A percentile compares a stretch with the other conserved stretches of the same genome.
Evolutionary conservation across 2,329 filamentous ascomycete species (phyloP).

Genomic region (Camptophora hylomeconis): DNA sequence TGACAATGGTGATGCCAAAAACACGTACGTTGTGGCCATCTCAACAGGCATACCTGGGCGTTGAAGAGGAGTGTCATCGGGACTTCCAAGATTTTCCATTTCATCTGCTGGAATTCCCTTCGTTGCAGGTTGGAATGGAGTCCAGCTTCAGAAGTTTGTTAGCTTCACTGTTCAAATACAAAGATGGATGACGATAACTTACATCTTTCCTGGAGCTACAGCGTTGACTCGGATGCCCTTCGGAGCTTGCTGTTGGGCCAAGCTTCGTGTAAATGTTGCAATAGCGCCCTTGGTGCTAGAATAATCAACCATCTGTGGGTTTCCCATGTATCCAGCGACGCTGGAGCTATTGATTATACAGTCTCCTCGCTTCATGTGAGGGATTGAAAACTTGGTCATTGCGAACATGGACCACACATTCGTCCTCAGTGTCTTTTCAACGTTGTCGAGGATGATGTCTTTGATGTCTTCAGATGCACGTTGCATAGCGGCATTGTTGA

Average conservation of each 20-base stretch:
- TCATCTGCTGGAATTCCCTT: conserved; percentile 16
- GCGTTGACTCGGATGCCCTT: conserved; percentile 45
- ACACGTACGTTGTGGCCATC: conserved; percentile 27
- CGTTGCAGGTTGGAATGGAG: conserved; percentile 19
- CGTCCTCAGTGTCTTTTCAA: conserved; percentile 43
- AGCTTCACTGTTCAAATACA: conserved; percentile 1
- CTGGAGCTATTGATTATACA: conserved; percentile 47
- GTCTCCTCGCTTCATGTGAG: conserved; percentile 34
- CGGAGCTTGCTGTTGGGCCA: conserved; percentile 40
- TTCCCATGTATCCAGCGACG: conserved; percentile 42
- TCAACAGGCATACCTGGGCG: conserved; percentile 27
- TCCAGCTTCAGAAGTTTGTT: conserved; percentile 21
- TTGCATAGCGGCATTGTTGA: conserved; percentile 43
- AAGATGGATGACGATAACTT: conserved; percentile 10
- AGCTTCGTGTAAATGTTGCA: conserved; percentile 39
- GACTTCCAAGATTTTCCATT: conserved; percentile 23
- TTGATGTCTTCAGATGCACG: conserved; percentile 36
- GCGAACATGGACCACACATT: conserved; percentile 48
- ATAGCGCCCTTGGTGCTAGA: conserved; percentile 47
- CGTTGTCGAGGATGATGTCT: conserved; percentile 40
- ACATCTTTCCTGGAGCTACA: conserved; percentile 22
- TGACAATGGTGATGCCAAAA: conserved; percentile 22
- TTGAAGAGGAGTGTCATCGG: conserved; percentile 17
- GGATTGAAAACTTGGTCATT: conserved; percentile 44
- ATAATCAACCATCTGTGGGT: conserved; percentile 40